These are phyloP conservation scores for Torulaspora pretoriensis DNA, from an alignment of 1,139 yeast species.

Conservation along the genomic window DNA sequence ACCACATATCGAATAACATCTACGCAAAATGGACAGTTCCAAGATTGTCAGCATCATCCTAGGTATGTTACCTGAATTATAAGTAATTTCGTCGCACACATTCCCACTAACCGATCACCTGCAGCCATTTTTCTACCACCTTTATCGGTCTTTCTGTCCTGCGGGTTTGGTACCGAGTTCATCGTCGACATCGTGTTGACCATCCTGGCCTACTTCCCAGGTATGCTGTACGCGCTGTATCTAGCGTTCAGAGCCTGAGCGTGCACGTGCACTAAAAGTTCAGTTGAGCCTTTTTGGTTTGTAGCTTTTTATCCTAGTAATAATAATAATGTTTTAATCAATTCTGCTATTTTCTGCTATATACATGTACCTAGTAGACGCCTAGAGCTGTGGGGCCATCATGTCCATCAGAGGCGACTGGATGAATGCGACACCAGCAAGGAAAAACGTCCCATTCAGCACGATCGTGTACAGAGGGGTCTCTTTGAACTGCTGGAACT, in stretches of 20 bases:
- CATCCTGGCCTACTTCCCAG: conserved; percentile 66
- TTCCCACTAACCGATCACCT: background rate
- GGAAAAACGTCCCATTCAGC: conserved; percentile 59
- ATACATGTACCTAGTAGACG: background rate
- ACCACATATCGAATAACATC: background rate
- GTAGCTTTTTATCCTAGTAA: conserved; percentile 2
- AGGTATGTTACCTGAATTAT: conserved; percentile 30
- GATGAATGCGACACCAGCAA: conserved; percentile 67
- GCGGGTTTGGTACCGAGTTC: conserved; percentile 58
- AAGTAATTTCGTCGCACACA: conserved; percentile 6
- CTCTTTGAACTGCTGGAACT: conserved; percentile 50
- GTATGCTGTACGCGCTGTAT: conserved; percentile 67
- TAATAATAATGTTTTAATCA: background rate
- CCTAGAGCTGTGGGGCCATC: conserved; percentile 66
- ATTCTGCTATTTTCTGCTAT: background rate
- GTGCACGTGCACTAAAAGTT: background rate
- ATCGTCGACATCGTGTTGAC: conserved; percentile 61
- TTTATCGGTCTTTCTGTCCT: conserved; percentile 62
- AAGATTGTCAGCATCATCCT: conserved; percentile 39
- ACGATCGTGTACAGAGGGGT: conserved; percentile 63
- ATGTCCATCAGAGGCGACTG: conserved; percentile 78
- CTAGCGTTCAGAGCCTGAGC: conserved; percentile 42
- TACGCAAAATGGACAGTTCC: conserved; percentile 35
- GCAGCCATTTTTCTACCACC: conserved; percentile 65
- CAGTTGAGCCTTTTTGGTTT: background rate